phyloP scores from a whole-genome alignment of 148 eudicot genomes.

The Talinum fruticosum region DNA sequence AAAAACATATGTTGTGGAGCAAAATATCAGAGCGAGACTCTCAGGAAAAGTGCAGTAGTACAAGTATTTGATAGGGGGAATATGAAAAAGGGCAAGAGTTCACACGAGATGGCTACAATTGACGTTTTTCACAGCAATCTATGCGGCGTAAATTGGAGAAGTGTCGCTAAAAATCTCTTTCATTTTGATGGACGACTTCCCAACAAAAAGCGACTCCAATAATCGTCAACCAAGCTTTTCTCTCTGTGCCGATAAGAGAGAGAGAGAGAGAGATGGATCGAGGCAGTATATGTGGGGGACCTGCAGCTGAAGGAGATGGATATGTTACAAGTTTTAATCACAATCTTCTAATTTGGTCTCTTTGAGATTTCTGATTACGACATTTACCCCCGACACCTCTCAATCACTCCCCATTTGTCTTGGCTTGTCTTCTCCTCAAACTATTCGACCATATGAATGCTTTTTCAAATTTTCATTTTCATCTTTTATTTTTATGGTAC shows the following conservation, averaged over 20 bases:
- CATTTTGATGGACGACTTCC: background rate
- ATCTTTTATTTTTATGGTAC: too few species aligned
- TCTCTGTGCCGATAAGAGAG: background rate
- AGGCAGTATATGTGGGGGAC: background rate
- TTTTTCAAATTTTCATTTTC: too few species aligned
- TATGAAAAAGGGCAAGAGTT: background rate
- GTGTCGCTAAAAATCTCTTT: background rate
- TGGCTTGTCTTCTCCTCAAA: background rate
- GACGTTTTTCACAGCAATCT: conserved; percentile 3
- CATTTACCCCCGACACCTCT: background rate
- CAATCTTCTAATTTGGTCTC: background rate
- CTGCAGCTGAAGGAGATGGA: background rate
- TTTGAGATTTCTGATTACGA: background rate
- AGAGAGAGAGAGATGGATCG: background rate
- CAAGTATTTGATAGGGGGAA: too few species aligned
- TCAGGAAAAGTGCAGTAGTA: too few species aligned
- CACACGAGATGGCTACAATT: too few species aligned
- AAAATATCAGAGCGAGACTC: conserved; percentile 2
- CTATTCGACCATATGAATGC: too few species aligned
- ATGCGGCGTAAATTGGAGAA: conserved; percentile 9
- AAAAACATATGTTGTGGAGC: background rate
- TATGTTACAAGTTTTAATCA: background rate
- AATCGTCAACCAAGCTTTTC: conserved; percentile 11
- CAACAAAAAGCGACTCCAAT: background rate
- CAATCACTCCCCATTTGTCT: too few species aligned